Base-by-base conservation (phyloP, 768 basidiomycete species). In the Tephrocybe sp. region DNA sequence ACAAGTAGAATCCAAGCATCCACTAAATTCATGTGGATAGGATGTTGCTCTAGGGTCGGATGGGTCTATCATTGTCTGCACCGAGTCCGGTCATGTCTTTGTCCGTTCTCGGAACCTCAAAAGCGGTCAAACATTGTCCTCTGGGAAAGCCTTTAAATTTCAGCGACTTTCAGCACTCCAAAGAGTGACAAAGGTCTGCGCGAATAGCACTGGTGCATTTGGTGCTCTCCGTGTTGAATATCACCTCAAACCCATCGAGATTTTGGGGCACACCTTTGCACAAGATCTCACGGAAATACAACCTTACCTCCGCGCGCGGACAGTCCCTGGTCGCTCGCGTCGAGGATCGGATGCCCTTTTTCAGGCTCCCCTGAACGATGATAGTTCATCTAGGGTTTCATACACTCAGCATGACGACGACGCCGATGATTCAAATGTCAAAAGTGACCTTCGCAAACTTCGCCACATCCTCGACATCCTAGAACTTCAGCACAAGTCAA, bases 11-110 rank as follows among this genome's bases (percentile, higher is more conserved):
- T 25, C 28, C 48, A 34, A 12, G 9, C 48, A 11, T 20, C 10
- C 33, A 32, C 42, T 48, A 15, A 44, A 26, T 34, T 36, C 39
- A 50, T 48, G 36, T 15, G 34, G 28, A 55, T 58, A 88, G 85
- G 96, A 98, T 59, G 88, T 96, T 8, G 93, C 93, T 0, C 74
- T 98, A 12, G 92, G 93, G 17, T 74, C 84, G 1, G 93, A 97
- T 56, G 92, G 94, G 3, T 82, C 88, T 14, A 81, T 97, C 62
- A 86, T 97, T 63, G 79, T 98, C 40, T 97, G 92, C 69, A 98
- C 96, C 1, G 84, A 89, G 55, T 95, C 96, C 3, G 96, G 96
- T 0, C 94, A 98, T 60, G 94, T 96, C 26, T 98, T 88, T 62
- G 78, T 95, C 20, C 87, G 94, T 20, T 77, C 84, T 17, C 80